Conservation (phyloP, 352 stramenopile genomes). For the Thraustochytrium striatum region DNA sequence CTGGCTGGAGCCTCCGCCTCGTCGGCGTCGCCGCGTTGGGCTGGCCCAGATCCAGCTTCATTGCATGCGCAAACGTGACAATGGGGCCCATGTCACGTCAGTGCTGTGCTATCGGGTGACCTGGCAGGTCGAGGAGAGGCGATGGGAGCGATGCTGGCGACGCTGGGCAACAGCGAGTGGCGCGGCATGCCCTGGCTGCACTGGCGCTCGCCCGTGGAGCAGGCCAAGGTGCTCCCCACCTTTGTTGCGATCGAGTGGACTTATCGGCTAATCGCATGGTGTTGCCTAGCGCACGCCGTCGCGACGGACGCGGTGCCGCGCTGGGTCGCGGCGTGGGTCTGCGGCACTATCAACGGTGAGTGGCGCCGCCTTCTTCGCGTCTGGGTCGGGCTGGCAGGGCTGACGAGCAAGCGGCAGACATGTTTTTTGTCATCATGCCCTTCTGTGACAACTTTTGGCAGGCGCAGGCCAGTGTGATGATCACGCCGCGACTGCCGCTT, state of each 20-base stretch:
- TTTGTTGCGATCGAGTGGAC: constrained; percentile 19
- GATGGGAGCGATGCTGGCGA: background rate
- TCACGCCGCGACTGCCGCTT: constrained; percentile 41
- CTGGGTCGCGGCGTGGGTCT: constrained; percentile 33
- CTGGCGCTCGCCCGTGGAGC: background rate
- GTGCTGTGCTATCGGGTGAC: too few species aligned
- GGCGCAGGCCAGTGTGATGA: constrained; percentile 38
- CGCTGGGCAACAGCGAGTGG: background rate
- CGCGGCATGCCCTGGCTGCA: background rate
- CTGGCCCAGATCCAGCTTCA: too few species aligned
- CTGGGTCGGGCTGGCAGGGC: too few species aligned
- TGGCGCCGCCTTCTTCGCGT: too few species aligned
- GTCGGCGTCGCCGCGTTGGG: too few species aligned
- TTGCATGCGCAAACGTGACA: too few species aligned
- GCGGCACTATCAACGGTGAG: constrained; percentile 3
- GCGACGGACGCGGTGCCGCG: background rate
- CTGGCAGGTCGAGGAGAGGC: too few species aligned
- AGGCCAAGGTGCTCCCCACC: constrained; percentile 15
- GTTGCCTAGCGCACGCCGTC: background rate
- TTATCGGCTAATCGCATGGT: background rate
- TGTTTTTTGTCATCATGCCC: constrained; percentile 45
- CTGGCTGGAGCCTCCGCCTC: too few species aligned
- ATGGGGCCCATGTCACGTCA: too few species aligned
- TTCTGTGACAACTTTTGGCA: constrained; percentile 50
- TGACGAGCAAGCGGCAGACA: background rate